Conservation (phyloP, 1,284 basidiomycete genomes). For the Cystobasidium slooffiae region DNA sequence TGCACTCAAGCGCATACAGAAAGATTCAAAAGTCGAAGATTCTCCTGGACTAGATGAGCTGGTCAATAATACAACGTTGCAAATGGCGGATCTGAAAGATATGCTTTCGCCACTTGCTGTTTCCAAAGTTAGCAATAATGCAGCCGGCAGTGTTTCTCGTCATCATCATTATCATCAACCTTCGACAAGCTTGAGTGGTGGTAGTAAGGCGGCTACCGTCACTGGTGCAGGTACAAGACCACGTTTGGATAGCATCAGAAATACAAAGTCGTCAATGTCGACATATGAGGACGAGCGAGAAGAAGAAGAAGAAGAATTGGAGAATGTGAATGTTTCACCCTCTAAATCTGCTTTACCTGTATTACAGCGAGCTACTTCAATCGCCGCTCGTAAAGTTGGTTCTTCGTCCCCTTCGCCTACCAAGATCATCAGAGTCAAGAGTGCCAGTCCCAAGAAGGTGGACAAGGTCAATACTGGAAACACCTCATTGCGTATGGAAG, state of each 20-base stretch:
- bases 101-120: slow-evolving; percentile 29
- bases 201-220: neutral
- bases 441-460: slow-evolving; percentile 13
- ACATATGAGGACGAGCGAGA: no score
- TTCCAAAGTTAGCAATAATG: neutral
- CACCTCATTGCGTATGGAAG: neutral
- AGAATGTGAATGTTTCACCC: neutral
- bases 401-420: slow-evolving; percentile 11
- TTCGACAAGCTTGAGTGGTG: neutral
- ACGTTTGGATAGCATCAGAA: no score
- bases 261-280: no score
- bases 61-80: slow-evolving; percentile 36
- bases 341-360: slow-evolving; percentile 12
- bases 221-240: no score
- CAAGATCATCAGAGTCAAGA: slow-evolving; percentile 2
- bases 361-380: neutral
- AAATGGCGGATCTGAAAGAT: slow-evolving; percentile 38
- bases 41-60: slow-evolving; percentile 39
- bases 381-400: neutral
- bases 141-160: neutral
- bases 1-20: neutral
- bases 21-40: slow-evolving; percentile 18
- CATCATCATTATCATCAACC: neutral
- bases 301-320: slow-evolving; percentile 2
- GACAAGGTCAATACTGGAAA: neutral